Evolutionary conservation across 139 green algal species (phyloP).

Genomic region (Chlamydomonas sphaeroides): DNA sequence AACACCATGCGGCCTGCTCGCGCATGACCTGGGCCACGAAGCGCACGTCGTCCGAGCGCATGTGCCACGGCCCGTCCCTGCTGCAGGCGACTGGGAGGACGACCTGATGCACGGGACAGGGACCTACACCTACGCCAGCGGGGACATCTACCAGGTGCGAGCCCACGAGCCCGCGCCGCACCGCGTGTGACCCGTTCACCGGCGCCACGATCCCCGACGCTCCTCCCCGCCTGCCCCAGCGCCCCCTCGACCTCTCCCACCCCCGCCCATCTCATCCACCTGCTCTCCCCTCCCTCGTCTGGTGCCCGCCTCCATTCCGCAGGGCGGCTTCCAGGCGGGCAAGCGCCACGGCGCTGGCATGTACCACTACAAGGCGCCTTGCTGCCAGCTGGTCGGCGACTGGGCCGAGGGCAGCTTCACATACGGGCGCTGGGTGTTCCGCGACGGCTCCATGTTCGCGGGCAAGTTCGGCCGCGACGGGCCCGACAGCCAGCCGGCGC

Average conservation of each 20-base stretch:
- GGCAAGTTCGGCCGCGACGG: slow-evolving; percentile 32
- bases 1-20: not conserved
- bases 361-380: slow-evolving; percentile 58
- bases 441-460: slow-evolving; percentile 58
- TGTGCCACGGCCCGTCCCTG: too few relatives aligned
- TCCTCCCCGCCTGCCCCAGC: too few relatives aligned
- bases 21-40: not conserved
- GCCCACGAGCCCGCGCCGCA: too few relatives aligned
- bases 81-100: slow-evolving; percentile 61
- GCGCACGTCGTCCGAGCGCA: not conserved
- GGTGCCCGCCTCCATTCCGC: too few relatives aligned
- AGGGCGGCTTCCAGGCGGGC: slow-evolving; percentile 59
- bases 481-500: not conserved
- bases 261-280: too few relatives aligned
- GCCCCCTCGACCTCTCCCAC: too few relatives aligned
- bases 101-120: slow-evolving; percentile 66
- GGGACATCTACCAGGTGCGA: slow-evolving; percentile 63
- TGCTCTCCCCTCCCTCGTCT: too few relatives aligned
- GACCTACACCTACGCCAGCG: slow-evolving; percentile 61
- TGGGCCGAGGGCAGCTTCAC: slow-evolving; percentile 53
- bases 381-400: slow-evolving; percentile 58
- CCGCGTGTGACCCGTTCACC: too few relatives aligned
- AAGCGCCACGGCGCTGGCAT: slow-evolving; percentile 57
- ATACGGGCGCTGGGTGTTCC: slow-evolving; percentile 51
- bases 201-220: too few relatives aligned